These are phyloP conservation scores for Colletotrichum lindemuthianum DNA, from an alignment of 2,329 filamentous ascomycete genomes.

Conservation along the genomic window DNA sequence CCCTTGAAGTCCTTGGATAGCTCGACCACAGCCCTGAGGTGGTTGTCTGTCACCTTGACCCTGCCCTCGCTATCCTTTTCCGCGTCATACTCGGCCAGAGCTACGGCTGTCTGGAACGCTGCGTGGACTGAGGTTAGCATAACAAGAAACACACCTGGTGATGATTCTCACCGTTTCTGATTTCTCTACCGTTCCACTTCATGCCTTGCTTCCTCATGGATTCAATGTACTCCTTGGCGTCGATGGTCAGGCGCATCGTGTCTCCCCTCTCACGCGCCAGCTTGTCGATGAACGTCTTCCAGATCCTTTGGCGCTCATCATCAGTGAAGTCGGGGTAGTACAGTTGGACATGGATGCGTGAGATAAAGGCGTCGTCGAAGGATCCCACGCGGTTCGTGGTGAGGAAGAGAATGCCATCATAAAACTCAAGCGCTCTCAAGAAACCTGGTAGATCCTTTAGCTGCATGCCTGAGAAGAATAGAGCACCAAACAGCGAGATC, in stretches of 20 bases:
- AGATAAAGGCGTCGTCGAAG: slow-evolving; percentile 47
- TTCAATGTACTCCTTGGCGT: slow-evolving; percentile 37
- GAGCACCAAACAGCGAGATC: too few species aligned
- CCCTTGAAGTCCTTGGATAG: slow-evolving; percentile 38
- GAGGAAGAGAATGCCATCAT: slow-evolving; percentile 45
- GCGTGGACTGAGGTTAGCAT: not conserved
- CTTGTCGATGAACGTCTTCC: slow-evolving; percentile 43
- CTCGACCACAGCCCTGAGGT: slow-evolving; percentile 35
- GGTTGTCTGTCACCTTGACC: slow-evolving; percentile 34
- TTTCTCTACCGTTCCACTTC: slow-evolving; percentile 41
- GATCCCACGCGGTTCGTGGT: slow-evolving; percentile 43
- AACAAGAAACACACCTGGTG: not conserved
- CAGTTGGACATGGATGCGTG: slow-evolving; percentile 43
- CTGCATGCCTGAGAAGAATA: too few species aligned
- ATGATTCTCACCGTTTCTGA: slow-evolving; percentile 38
- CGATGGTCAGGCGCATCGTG: slow-evolving; percentile 38
- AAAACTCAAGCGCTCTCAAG: slow-evolving; percentile 43
- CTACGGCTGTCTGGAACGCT: slow-evolving; percentile 45
- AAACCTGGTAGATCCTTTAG: slow-evolving; percentile 36
- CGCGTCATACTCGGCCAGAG: slow-evolving; percentile 38
- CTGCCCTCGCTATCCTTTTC: slow-evolving; percentile 35
- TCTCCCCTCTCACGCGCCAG: slow-evolving; percentile 39
- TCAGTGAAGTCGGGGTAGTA: slow-evolving; percentile 43
- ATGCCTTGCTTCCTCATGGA: slow-evolving; percentile 26
- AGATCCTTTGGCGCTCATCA: slow-evolving; percentile 40